Evolutionary conservation across 345 rosid genomes (phyloP).

Genomic region (Rhodamnia rubescens): DNA sequence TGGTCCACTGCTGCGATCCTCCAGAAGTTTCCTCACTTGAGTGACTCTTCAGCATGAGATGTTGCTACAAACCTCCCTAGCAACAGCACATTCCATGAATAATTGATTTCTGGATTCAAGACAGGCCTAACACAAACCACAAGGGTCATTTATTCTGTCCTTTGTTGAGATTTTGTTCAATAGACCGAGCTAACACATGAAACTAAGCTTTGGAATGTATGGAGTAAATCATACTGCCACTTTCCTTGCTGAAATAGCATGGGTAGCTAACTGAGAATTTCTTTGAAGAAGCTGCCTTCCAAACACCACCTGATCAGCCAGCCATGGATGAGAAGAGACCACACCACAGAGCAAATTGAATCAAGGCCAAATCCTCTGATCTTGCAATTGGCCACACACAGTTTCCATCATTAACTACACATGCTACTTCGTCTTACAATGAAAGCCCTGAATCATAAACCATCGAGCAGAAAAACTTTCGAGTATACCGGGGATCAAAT

Average conservation of each 20-base stretch:
- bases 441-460: neutral
- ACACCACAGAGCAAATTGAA: neutral
- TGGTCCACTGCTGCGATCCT: slow-evolving; percentile 89
- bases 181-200: neutral
- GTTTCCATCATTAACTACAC: neutral
- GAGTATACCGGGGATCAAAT: neutral
- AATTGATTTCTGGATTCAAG: too few relatives aligned
- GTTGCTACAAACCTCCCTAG: too few relatives aligned
- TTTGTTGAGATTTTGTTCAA: too few relatives aligned
- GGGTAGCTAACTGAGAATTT: neutral
- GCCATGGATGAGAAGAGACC: neutral
- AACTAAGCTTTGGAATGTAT: neutral
- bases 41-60: too few relatives aligned
- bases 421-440: neutral
- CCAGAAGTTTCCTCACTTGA: neutral
- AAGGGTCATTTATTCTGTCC: too few relatives aligned
- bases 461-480: neutral
- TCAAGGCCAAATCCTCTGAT: neutral
- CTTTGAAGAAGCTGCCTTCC: neutral
- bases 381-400: neutral
- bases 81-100: too few relatives aligned
- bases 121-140: too few relatives aligned
- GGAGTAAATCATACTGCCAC: neutral
- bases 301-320: neutral
- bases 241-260: neutral